These are phyloP conservation scores for Candida smagusa DNA, from an alignment of 1,139 yeast species.

Conservation along the genomic window DNA sequence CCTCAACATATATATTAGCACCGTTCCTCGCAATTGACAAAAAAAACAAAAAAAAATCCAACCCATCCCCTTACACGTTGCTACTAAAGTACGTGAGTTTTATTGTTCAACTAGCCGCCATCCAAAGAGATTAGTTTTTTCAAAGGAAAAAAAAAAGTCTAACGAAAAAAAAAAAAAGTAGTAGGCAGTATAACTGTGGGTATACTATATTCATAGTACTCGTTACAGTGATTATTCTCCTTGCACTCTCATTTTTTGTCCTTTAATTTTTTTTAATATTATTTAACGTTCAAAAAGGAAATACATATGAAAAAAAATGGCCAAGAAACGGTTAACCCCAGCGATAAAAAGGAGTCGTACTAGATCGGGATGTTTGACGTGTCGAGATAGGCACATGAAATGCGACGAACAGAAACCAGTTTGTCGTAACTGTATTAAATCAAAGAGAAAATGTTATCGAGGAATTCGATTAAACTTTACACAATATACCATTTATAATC, in stretches of 20 bases:
- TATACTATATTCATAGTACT: no score
- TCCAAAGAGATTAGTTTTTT: background rate
- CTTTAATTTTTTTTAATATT: no score
- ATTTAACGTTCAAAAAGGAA: no score
- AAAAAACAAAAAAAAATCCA: no score
- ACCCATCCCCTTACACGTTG: background rate
- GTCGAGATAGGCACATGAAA: slow-evolving; percentile 48
- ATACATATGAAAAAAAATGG: slow-evolving; percentile 9
- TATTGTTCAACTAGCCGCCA: background rate
- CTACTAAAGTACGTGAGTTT: background rate
- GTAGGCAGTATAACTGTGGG: no score
- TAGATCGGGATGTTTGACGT: slow-evolving; percentile 46
- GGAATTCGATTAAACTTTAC: slow-evolving; percentile 46
- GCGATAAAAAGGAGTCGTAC: slow-evolving; percentile 30
- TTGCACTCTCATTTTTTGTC: no score
- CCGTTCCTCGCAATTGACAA: background rate
- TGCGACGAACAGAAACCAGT: slow-evolving; percentile 48
- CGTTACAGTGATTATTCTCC: no score
- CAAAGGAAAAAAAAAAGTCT: background rate
- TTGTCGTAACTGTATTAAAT: slow-evolving; percentile 42
- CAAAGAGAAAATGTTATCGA: slow-evolving; percentile 41
- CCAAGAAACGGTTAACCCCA: slow-evolving; percentile 17
- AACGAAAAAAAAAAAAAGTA: background rate
- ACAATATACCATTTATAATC: slow-evolving; percentile 41
- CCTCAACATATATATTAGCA: slow-evolving; percentile 3